Evolutionary conservation across 2,329 filamentous ascomycete species (phyloP).

Genomic region (Arachnopeziza araneosa): DNA sequence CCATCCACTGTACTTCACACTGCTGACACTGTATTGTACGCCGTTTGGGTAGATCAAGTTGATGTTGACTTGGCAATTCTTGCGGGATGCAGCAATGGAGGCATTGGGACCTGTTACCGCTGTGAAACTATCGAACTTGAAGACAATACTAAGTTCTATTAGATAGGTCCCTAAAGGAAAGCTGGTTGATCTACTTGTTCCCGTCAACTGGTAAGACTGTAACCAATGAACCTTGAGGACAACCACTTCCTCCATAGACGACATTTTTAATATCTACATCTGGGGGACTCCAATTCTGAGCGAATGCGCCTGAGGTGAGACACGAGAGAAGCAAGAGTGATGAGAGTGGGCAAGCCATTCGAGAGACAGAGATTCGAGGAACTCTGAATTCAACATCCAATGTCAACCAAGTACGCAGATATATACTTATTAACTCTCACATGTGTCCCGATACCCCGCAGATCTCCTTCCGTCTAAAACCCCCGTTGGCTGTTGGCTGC

Average conservation of each 20-base stretch:
- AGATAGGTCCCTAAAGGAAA: not conserved
- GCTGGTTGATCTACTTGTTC: slow-evolving; percentile 10
- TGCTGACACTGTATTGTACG: slow-evolving; percentile 20
- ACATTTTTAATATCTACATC: slow-evolving; percentile 10
- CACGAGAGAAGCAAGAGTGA: not conserved
- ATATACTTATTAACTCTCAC: not conserved
- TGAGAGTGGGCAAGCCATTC: not conserved
- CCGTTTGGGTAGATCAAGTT: slow-evolving; percentile 16
- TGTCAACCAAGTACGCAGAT: not conserved
- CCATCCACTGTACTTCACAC: slow-evolving; percentile 14
- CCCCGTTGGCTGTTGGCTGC: too few species aligned
- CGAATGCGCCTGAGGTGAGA: not conserved
- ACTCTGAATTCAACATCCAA: not conserved
- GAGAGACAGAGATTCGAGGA: not conserved
- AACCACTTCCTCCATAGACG: slow-evolving; percentile 18
- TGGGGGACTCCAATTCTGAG: not conserved
- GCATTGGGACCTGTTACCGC: slow-evolving; percentile 15
- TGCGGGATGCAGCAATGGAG: slow-evolving; percentile 10
- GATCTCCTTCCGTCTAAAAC: not conserved
- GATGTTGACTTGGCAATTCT: slow-evolving; percentile 21
- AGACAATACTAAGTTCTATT: slow-evolving; percentile 12
- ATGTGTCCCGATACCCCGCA: not conserved
- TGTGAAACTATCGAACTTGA: slow-evolving; percentile 21
- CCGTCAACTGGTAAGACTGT: slow-evolving; percentile 16
- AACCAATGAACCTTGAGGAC: slow-evolving; percentile 15